Evolutionary conservation across 768 basidiomycete species (phyloP).

Genomic region (Melanogaster broomeanus): DNA sequence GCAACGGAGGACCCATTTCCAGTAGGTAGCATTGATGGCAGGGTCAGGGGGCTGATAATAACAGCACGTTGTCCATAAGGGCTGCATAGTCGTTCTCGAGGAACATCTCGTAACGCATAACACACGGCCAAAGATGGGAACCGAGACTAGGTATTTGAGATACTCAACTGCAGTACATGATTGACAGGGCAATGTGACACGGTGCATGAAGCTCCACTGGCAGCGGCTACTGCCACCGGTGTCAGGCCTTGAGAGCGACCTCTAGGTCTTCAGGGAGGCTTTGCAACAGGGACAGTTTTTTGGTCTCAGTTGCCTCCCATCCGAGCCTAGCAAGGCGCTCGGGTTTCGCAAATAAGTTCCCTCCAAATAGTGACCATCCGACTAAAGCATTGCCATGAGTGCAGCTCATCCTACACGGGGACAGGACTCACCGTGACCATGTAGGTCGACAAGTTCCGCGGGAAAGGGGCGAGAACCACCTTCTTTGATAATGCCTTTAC

Average conservation of each 20-base stretch:
- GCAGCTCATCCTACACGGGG: not conserved
- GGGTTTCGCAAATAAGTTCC: constrained; percentile 37
- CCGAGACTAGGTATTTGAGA: too few species aligned
- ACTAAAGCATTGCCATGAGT: constrained; percentile 21
- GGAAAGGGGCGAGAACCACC: constrained; percentile 36
- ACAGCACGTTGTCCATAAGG: constrained; percentile 41
- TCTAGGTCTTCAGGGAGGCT: constrained; percentile 33
- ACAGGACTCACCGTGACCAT: constrained; percentile 38
- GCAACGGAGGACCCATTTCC: constrained; percentile 71
- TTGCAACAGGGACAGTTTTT: constrained; percentile 28
- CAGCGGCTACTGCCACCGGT: not conserved
- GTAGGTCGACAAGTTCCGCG: constrained; percentile 34
- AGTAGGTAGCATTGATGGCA: constrained; percentile 58
- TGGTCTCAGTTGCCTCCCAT: constrained; percentile 37
- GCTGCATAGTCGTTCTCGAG: not conserved
- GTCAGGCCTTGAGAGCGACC: constrained; percentile 11
- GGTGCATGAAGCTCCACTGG: too few species aligned
- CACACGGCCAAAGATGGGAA: too few species aligned
- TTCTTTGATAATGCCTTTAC: constrained; percentile 34
- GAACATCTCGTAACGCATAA: too few species aligned
- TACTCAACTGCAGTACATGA: too few species aligned
- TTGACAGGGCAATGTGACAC: not conserved
- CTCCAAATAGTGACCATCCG: constrained; percentile 43
- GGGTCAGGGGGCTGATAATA: constrained; percentile 53
- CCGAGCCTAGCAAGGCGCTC: constrained; percentile 39